Evolutionary conservation across 257 asterid genomes (phyloP).

Genomic region (Solanum etuberosum): DNA sequence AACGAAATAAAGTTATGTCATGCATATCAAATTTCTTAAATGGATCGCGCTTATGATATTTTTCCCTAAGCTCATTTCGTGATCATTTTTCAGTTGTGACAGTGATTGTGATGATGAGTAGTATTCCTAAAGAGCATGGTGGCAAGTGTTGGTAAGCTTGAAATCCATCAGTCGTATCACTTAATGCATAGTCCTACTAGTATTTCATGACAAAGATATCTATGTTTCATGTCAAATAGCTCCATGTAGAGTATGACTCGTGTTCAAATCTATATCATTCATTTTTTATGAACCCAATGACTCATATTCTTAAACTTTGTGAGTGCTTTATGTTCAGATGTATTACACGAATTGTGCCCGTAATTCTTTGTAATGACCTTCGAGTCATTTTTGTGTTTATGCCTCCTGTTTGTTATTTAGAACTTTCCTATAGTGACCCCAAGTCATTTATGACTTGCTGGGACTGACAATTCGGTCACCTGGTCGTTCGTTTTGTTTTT

Average conservation of each 20-base stretch:
- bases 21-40: background rate
- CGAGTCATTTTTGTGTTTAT: no score
- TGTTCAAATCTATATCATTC: no score
- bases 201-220: background rate
- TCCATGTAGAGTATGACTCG: background rate
- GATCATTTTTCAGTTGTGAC: background rate
- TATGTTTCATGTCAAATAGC: background rate
- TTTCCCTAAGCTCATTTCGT: background rate
- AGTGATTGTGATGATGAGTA: background rate
- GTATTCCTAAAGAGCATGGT: background rate
- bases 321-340: no score
- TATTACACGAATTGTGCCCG: no score
- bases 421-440: no score
- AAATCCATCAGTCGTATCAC: background rate
- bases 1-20: background rate
- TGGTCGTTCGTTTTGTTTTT: no score
- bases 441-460: no score
- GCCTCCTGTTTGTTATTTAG: no score
- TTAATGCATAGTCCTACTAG: background rate
- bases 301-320: no score
- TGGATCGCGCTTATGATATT: background rate
- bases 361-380: no score
- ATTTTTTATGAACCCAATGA: no score
- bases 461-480: no score
- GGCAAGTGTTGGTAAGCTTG: background rate